Base-by-base conservation (phyloP, 2,329 filamentous ascomycete species). In the Akanthomyces dipterigenus region DNA sequence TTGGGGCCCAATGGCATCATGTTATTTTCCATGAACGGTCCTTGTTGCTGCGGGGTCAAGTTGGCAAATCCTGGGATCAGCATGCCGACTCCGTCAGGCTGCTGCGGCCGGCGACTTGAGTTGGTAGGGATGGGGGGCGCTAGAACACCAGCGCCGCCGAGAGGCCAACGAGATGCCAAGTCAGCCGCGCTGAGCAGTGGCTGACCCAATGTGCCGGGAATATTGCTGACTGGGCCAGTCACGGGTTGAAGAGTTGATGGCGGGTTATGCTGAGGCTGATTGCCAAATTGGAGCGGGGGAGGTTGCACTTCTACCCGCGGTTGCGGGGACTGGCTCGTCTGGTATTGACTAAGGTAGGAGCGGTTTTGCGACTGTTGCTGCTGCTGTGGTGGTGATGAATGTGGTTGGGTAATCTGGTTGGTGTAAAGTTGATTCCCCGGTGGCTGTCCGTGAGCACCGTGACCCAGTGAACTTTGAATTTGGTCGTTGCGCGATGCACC, bases 21-120 rank as follows among this genome's bases (percentile, higher is more conserved):
- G 18, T n/a, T 36, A 22, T 31, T 53, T n/a, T 31, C 9, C 51
- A 34, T 34, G 24, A 53, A 61, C 12, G 49, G 59, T 11, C 58
- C 58, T 11, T 36, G 64, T 16, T 11, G 51, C 50, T 50, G 58
- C 9, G 66, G 63, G 6, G 68, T 69, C n/a, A 68, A 56, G 40
- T 72, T 72, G 56, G 75, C 71, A 12, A 76, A 79, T 2, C 74
- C 72, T 54, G 76, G 73, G 38, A 79, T 73, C 8, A 79, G 70
- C 68, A 80, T 73, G 24, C 73, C 72, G 28, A 80, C 70, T 1
- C 74, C 73, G 42, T 77, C 71, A 14, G 69, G 59, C 22, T 63
- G 63, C 6, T 64, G 58, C 31, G 60, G 63, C 4, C 64, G 65
- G 65, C 48, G 64, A 67, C 16, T 63, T 55, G 22, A 62, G 60